phyloP scores from a whole-genome alignment of 2,329 filamentous ascomycete genomes.

The Cytospora piceicola region DNA sequence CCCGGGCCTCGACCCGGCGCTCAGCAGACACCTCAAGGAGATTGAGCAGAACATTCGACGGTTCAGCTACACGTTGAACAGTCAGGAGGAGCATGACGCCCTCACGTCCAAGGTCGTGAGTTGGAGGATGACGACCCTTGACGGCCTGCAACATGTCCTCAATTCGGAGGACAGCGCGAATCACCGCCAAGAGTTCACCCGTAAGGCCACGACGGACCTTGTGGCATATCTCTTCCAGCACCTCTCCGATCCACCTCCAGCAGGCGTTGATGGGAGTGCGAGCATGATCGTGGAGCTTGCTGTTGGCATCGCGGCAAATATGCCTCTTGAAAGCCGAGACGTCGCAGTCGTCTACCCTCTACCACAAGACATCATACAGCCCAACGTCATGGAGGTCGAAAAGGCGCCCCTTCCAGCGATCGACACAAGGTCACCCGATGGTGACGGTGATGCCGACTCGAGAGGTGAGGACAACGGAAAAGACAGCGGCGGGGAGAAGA shows the following conservation, averaged over 20 bases:
- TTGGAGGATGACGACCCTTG: constrained; percentile 91
- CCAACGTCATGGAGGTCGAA: constrained; percentile 85
- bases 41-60: constrained; percentile 87
- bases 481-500: constrained; percentile 44
- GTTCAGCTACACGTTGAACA: constrained; percentile 73
- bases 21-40: constrained; percentile 79
- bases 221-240: constrained; percentile 73
- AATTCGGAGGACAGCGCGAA: constrained; percentile 66
- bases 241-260: constrained; percentile 74
- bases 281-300: constrained; percentile 93
- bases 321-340: constrained; percentile 89
- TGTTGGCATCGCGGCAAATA: constrained; percentile 80
- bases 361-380: constrained; percentile 72
- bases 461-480: constrained; percentile 43
- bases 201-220: constrained; percentile 69
- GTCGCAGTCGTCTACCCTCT: constrained; percentile 84
- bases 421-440: constrained; percentile 43
- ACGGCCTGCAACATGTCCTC: constrained; percentile 78
- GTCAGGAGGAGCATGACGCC: constrained; percentile 86
- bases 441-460: constrained; percentile 26
- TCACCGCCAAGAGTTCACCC: constrained; percentile 70
- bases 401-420: constrained; percentile 69
- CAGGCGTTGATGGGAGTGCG: constrained; percentile 84
- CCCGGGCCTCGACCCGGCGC: constrained; percentile 74
- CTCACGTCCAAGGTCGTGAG: constrained; percentile 84